These are phyloP conservation scores for Phycomyces nitens DNA, from an alignment of 192 early-diverging fungal genomes.

Conservation along the genomic window DNA sequence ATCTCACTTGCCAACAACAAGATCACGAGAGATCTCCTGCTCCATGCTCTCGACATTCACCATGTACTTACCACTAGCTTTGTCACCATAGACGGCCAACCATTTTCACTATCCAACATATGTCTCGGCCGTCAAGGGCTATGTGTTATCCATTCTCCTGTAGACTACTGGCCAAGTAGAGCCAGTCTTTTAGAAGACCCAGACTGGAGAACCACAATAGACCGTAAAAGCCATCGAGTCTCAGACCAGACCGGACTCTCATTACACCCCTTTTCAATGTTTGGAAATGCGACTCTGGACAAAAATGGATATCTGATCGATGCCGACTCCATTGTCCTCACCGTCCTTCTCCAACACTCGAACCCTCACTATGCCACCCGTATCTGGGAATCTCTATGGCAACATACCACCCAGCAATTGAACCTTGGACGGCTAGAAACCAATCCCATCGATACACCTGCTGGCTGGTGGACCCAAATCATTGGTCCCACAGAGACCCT, in stretches of 20 bases:
- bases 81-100: neutral
- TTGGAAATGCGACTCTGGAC: slow-evolving; percentile 23
- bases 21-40: slow-evolving; percentile 16
- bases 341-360: slow-evolving; percentile 42
- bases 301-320: slow-evolving; percentile 11
- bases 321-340: slow-evolving; percentile 53
- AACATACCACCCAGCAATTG: neutral
- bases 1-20: slow-evolving; percentile 13
- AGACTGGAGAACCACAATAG: slow-evolving; percentile 9
- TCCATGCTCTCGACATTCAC: slow-evolving; percentile 17
- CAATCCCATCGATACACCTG: too few species aligned
- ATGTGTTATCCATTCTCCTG: slow-evolving; percentile 60
- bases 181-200: slow-evolving; percentile 6
- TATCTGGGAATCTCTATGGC: slow-evolving; percentile 24
- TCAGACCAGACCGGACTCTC: slow-evolving; percentile 1
- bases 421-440: neutral
- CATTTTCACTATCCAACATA: slow-evolving; percentile 8
- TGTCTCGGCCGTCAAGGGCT: slow-evolving; percentile 16
- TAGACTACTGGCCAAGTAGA: slow-evolving; percentile 44
- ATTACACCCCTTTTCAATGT: slow-evolving; percentile 21
- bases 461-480: neutral
- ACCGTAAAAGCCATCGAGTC: neutral
- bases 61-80: neutral
- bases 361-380: neutral
- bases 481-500: neutral